Evolutionary conservation across 2,329 filamentous ascomycete species (phyloP), one percentile per base, ranked within the genome.

Genomic region (Byssoonygena ceratinophila): DNA sequence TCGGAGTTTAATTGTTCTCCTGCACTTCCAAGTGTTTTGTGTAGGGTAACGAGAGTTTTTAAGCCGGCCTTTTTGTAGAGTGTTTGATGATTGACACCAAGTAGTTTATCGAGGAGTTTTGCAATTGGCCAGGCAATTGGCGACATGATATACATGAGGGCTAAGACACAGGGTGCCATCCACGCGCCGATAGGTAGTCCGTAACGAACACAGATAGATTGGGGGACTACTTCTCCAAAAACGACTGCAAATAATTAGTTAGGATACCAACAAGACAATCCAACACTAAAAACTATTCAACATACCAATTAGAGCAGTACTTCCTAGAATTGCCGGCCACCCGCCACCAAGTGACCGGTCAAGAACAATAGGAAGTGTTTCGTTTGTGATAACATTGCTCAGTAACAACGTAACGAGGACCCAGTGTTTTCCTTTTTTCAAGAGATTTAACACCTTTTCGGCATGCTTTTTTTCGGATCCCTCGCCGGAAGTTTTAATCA

Each of bases 1-100:
- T 98, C 92, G 60, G 95, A 85, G 68, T 96, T 97, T 51, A 98
- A 75, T 54, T 92, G 84, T 64, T 98, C 89, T 36, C 79, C 79
- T 9, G 85, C 84, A 43, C 87, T 83, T 25, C 92, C 92, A 11
- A 97, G 74, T 5, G 48, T 57, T 69, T 94, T 89, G 73, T 98
- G 92, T 14, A 98, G 76, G 0, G 89, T 95, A 25, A 98, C 92
- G 27, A 98, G 76, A 0, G 92, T 97, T 75, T 98, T 98, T 60
- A 98, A 73, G 0, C 92, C 92, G 56, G 89, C 91, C 74, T 97
- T 98, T 73, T 97, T 97, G 80, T 98, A 98, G 40, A 91, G 83
- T 0, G 90, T 96, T 50, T 91, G 91, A 66, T 97, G 91, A 63
- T 97, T 91, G 69, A 94, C 86, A 56, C 92, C 92, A 2, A 98